Evolutionary conservation across 2,329 filamentous ascomycete genomes (phyloP).

Genomic region (Ceratocystis cacaofunesta): DNA sequence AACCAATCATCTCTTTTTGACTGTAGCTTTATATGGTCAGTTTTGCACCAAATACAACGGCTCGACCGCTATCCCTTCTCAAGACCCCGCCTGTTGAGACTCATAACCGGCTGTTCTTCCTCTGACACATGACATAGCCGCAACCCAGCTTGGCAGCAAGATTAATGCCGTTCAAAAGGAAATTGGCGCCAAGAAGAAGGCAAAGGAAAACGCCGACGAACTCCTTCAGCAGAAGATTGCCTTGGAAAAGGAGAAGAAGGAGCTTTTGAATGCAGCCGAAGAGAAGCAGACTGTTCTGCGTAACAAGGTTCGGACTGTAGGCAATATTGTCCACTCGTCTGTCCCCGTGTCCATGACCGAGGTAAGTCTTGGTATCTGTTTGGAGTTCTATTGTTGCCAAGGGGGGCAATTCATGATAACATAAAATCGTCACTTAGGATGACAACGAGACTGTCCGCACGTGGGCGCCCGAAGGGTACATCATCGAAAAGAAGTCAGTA

Average conservation of each 20-base stretch:
- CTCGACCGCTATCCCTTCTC: neutral
- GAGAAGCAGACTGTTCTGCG: conserved; percentile 63
- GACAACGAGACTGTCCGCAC: conserved; percentile 63
- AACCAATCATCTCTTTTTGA: neutral
- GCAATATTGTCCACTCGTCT: conserved; percentile 58
- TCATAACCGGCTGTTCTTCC: neutral
- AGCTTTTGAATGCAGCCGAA: conserved; percentile 54
- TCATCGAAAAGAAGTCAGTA: conserved; percentile 57
- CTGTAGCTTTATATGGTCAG: conserved; percentile 15
- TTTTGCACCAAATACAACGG: neutral
- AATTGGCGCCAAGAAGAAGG: conserved; percentile 86
- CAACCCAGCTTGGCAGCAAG: conserved; percentile 64
- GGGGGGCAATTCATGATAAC: too few relatives aligned
- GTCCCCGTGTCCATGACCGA: conserved; percentile 75
- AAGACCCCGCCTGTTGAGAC: neutral
- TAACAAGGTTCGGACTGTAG: conserved; percentile 68
- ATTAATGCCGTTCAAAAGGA: conserved; percentile 85
- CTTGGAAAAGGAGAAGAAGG: conserved; percentile 70
- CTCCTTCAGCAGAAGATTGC: conserved; percentile 64
- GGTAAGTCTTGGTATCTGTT: conserved; percentile 27
- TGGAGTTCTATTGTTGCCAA: conserved; percentile 21
- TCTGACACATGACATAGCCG: conserved; percentile 25
- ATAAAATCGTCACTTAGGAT: conserved; percentile 34
- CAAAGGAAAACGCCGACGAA: conserved; percentile 74
- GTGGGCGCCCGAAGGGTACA: conserved; percentile 66